Evolutionary conservation across 2,329 filamentous ascomycete species (phyloP).

Genomic region (Alternaria tenuissima): DNA sequence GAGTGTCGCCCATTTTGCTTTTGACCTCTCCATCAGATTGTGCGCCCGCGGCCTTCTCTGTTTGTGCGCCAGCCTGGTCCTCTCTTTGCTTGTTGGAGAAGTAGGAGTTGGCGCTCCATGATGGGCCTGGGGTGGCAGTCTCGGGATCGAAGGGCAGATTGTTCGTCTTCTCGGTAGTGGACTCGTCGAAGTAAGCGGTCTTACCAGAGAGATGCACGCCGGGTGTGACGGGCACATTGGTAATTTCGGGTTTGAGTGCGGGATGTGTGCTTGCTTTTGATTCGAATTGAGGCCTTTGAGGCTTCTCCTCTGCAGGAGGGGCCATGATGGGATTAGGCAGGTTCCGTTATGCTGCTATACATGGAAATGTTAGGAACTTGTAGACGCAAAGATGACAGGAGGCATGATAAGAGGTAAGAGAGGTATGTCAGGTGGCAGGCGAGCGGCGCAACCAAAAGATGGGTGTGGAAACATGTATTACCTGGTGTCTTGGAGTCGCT

Average conservation of each 20-base stretch:
- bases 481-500: conserved; percentile 9
- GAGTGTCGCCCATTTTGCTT: conserved; percentile 60
- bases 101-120: conserved; percentile 51
- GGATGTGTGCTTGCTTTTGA: conserved; percentile 47
- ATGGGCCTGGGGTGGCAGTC: conserved; percentile 42
- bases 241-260: conserved; percentile 51
- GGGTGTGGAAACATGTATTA: conserved; percentile 11
- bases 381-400: conserved; percentile 10
- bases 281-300: conserved; percentile 32
- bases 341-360: conserved; percentile 32
- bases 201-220: conserved; percentile 48
- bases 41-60: conserved; percentile 56
- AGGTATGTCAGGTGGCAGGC: neutral
- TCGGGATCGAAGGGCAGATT: conserved; percentile 43
- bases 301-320: conserved; percentile 31
- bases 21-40: conserved; percentile 60
- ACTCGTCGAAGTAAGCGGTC: conserved; percentile 49
- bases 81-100: conserved; percentile 37
- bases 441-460: neutral
- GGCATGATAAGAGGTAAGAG: conserved; percentile 6
- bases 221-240: conserved; percentile 54
- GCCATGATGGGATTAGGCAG: conserved; percentile 32
- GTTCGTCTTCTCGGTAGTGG: conserved; percentile 23
- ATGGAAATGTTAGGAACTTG: conserved; percentile 25
- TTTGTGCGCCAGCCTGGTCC: conserved; percentile 42